Evolutionary conservation across 176 grass and related monocot species (phyloP).

Genomic region (Zizania latifolia): DNA sequence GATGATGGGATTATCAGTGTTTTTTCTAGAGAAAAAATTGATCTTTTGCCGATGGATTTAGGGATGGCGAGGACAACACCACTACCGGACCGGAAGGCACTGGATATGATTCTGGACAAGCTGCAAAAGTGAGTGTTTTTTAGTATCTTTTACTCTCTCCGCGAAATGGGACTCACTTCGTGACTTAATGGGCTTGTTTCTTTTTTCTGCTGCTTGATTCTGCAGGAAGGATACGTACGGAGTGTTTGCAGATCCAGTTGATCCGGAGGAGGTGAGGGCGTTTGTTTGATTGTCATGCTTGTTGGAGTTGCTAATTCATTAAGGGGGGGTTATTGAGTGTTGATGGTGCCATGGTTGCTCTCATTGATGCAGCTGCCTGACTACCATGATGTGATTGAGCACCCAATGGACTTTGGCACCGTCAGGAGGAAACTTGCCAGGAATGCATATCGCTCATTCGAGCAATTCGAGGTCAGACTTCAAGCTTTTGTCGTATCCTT

Average conservation of each 20-base stretch:
- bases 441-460: constrained; percentile 73
- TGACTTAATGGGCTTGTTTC: constrained; percentile 29
- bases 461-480: constrained; percentile 85
- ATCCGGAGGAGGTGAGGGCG: constrained; percentile 73
- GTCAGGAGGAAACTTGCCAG: constrained; percentile 81
- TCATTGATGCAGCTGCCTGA: constrained; percentile 78
- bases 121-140: constrained; percentile 73
- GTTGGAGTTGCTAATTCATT: constrained; percentile 11
- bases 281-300: constrained; percentile 15
- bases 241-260: constrained; percentile 87
- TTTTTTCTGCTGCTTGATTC: constrained; percentile 26
- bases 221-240: constrained; percentile 90
- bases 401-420: constrained; percentile 94
- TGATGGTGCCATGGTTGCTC: constrained; percentile 27
- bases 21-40: constrained; percentile 6
- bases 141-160: background rate
- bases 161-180: constrained; percentile 11
- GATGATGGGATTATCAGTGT: constrained; percentile 2
- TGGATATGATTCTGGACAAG: constrained; percentile 88
- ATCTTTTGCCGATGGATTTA: constrained; percentile 18
- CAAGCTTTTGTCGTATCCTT: background rate
- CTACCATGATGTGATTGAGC: constrained; percentile 93
- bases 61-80: constrained; percentile 52
- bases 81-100: constrained; percentile 60
- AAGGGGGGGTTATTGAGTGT: background rate